Base-by-base conservation (phyloP, 805 yeast species). In the Hanseniaspora singularis region DNA sequence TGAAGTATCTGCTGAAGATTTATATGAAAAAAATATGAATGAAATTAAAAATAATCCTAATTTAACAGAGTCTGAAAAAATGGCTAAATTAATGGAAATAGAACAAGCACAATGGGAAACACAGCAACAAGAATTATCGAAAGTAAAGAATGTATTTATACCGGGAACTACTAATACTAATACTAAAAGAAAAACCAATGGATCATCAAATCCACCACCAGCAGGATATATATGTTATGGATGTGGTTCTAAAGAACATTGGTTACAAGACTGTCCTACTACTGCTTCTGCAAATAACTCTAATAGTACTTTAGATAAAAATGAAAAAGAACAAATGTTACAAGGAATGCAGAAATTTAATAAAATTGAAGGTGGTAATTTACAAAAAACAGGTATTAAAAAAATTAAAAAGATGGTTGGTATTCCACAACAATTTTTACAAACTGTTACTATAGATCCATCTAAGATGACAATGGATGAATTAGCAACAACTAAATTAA, bases 101-200 rank as follows among this genome's bases (percentile, higher is more conserved):
- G 97, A 94, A 63, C 84, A 83, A 50, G 87, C 81, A 54, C 95
- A 84, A 52, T 92, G 99, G 99, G 81, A 81, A 47, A 85, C 82
- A 55, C 85, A 96, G 1, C 98, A 92, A 62, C 89, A 85, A 52
- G 81, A 76, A 49, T 79, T 92, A 80, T 81, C 96, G 2, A 73
- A 77, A 3, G 94, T 89, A 16, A 79, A 87, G 24, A 44, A 44
- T 18, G 41, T 44, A 2, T 44, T 37, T 24, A 14, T 37, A 3
- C 48, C 48, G 3, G 94, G 22, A 18, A 18, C 8, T 20, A 5
- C 2, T 5, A 12, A 81, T 53, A 72, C 75, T 6, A 38, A 31
- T 8, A 42, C 34, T 19, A 42, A 44, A 37, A 37, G 48, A 30
- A 44, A 44, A 24, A 36, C 30, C n/a, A 32, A 28, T n/a, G 30